Base-by-base conservation (phyloP, 2,329 filamentous ascomycete species). In the Penicillium brasilianum region DNA sequence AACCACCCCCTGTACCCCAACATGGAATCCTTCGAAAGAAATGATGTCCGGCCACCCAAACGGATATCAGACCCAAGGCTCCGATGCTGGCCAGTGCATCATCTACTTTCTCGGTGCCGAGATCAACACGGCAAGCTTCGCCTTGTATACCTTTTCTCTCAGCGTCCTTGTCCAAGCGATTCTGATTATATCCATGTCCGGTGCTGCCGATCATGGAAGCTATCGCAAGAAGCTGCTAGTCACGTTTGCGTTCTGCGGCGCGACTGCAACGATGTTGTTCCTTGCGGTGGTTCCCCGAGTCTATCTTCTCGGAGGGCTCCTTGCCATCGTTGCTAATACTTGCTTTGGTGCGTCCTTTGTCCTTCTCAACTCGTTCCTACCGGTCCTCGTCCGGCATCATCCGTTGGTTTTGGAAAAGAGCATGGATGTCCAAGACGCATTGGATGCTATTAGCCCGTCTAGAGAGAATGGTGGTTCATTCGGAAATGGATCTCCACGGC, bases 81-180 rank as follows among this genome's bases (percentile, higher is more conserved):
- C 68, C 69, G 76, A 68, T 65, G 82, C 67, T 44, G 84, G 83
- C 52, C 92, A 96, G 74, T 99, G 95, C 73, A 82, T 98, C 61
- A 87, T 98, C 61, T 87, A 89, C 65, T 82, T 98, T 5, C 80
- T 96, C 25, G 94, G 94, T 6, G 77, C 90, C 61, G 89, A 96
- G 71, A 89, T 99, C 79, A 98, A 98, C 77, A 97, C 94, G 0
- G 93, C 94, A 37, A 96, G 91, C 76, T 97, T 98, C 76, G 94
- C 93, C 74, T 96, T 98, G 92, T 98, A 98, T 79, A 97, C 93
- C 1, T 99, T 99, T 78, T 96, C 93, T 60, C 82, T 96, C 71
- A 96, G 92, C 74, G 95, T 99, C 1, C 78, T 97, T 20, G 77
- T 97, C 11, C 95, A 99, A 76, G 91, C 93, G 1, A 78, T 98